phyloP scores from a whole-genome alignment of 2,329 filamentous ascomycete species.

The Colletotrichum sp. region DNA sequence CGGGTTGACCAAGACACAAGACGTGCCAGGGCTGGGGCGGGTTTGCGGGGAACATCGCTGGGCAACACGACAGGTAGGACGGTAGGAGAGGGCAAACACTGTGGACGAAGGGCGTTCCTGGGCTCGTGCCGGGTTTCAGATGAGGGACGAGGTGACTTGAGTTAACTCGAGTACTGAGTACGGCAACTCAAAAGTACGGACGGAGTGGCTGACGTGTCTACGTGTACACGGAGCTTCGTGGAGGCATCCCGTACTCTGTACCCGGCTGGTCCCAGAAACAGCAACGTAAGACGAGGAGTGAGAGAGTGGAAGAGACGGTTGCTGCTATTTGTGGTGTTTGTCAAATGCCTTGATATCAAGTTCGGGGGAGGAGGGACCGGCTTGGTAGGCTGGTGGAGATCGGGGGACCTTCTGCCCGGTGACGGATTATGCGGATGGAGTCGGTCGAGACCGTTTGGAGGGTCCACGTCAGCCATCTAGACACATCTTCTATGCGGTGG shows the following conservation, averaged over 20 bases:
- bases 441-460: slow-evolving; percentile 7
- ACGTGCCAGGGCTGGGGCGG: neutral
- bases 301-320: neutral
- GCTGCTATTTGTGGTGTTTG: slow-evolving; percentile 7
- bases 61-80: neutral
- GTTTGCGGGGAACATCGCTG: slow-evolving; percentile 17
- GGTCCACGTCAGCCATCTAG: neutral
- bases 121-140: slow-evolving; percentile 14
- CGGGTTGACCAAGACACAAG: neutral
- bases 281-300: neutral
- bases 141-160: neutral
- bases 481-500: neutral
- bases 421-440: slow-evolving; percentile 3
- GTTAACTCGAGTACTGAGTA: neutral
- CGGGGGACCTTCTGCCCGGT: neutral
- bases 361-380: neutral
- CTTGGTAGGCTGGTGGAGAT: neutral
- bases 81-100: neutral
- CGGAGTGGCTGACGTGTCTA: slow-evolving; percentile 8
- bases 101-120: neutral
- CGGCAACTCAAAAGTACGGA: slow-evolving; percentile 5
- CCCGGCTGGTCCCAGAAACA: neutral
- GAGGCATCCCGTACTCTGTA: neutral
- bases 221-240: neutral
- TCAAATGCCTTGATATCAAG: neutral